Conservation (phyloP, 129 eudicot genomes). For the Sambucus nigra region DNA sequence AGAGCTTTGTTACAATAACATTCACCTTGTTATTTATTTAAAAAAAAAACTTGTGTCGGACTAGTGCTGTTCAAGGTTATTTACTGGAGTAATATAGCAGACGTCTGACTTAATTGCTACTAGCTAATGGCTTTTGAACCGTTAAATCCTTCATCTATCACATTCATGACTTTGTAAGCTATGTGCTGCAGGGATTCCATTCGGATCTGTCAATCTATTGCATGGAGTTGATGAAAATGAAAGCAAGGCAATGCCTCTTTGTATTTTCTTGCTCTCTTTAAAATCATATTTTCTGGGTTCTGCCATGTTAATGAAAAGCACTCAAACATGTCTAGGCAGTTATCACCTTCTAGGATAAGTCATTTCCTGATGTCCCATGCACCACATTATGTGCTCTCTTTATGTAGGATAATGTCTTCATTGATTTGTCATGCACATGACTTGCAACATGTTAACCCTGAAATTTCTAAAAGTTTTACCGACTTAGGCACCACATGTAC, state of each 20-base stretch:
- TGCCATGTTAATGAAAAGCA: not conserved
- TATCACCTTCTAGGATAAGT: not conserved
- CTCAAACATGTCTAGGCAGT: not conserved
- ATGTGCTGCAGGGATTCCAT: slow-evolving; percentile 82
- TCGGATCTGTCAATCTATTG: slow-evolving; percentile 88
- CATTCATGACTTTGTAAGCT: slow-evolving; percentile 12
- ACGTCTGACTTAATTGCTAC: not conserved
- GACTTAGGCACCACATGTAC: no score
- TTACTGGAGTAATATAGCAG: not conserved
- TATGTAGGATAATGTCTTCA: not conserved
- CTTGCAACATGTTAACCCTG: not conserved
- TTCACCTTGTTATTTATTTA: no score
- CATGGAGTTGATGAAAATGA: slow-evolving; percentile 94
- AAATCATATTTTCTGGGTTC: not conserved
- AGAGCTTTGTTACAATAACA: no score
- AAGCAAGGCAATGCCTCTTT: slow-evolving; percentile 72
- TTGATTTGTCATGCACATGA: not conserved
- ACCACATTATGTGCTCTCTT: not conserved
- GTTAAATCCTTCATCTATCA: not conserved
- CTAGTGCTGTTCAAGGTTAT: not conserved
- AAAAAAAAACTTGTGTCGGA: no score
- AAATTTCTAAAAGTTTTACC: not conserved
- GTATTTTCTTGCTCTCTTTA: slow-evolving; percentile 19
- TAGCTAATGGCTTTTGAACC: not conserved
- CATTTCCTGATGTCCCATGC: not conserved